Base-by-base conservation (phyloP, 768 basidiomycete genomes). In the Rossbeevera mucosa region DNA sequence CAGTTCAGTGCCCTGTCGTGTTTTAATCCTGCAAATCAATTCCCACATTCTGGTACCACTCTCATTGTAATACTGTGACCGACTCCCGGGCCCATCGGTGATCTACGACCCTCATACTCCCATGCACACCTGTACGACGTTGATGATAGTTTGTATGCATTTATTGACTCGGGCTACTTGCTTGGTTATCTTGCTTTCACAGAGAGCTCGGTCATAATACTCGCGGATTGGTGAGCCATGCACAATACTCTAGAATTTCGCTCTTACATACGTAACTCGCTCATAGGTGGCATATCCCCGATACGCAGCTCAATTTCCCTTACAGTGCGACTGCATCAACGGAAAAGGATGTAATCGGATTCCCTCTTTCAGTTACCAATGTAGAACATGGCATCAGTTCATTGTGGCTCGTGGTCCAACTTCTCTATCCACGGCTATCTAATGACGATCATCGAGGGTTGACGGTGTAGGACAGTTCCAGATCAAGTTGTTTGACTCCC, bases 41-140 rank as follows among this genome's bases (percentile, higher is more conserved):
- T n/a, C n/a, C 74, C 6, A 79, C 76, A 0, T 80, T 68, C 51
- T 80, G 78, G 78, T 78, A 77, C 45, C 76, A 78, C 51, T 74
- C 73, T 22, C 76, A 78, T 58, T 64, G 13, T 76, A 77, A 57
- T 69, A 67, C 21, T 76, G 76, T 42, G 75, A 77, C 31, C 74
- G 76, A 14, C 60, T 74, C 22, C 68, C 74, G 16, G 76, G 76
- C 14, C 66, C 74, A 0, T 51, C 78, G 38, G 62, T 78, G 8
- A 69, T 78, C 26, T 79, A 77, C 53, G 77, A 79, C 60, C 73
- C 74, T 16, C 26, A 70, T 13, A 80, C 53, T 79, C 78, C 14
- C 68, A 67, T 47, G 58, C 50, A 2, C 30, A 59, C 11, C 50
- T 78, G 16, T 79, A 79, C 53, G 77, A 79, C 51, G 64, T 76